These are phyloP conservation scores for Capsella rubella DNA, from an alignment of 441 rosid species.

Conservation along the genomic window DNA sequence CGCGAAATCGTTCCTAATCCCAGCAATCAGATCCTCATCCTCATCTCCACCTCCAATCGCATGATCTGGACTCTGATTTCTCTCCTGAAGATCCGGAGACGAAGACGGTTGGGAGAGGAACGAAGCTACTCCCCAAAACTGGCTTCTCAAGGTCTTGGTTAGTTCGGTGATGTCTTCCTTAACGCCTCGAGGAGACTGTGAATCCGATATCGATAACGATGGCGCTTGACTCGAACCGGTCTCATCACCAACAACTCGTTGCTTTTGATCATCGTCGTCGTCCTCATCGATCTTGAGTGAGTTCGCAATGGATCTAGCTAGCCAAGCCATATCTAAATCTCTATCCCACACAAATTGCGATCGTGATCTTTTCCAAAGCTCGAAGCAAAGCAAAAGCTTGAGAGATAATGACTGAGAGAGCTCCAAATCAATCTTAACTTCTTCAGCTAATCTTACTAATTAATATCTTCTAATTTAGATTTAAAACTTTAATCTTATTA, in stretches of 20 bases:
- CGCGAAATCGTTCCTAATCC: constrained; percentile 82
- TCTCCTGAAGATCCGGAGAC: constrained; percentile 40
- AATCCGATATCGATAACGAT: constrained; percentile 40
- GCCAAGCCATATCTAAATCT: constrained; percentile 75
- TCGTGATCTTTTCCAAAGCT: constrained; percentile 29
- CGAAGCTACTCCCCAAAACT: constrained; percentile 98
- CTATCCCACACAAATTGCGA: constrained; percentile 17
- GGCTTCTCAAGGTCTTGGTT: constrained; percentile 76
- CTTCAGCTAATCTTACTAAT: neutral
- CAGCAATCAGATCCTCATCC: constrained; percentile 57
- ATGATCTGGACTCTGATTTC: constrained; percentile 22
- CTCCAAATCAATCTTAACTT: constrained; percentile 13
- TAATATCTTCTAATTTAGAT: neutral
- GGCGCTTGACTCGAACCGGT: neutral
- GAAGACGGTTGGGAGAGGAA: constrained; percentile 80
- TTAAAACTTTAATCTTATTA: neutral
- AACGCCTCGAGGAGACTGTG: constrained; percentile 76
- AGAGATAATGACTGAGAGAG: neutral
- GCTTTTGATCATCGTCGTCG: constrained; percentile 43
- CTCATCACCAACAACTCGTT: too few relatives aligned
- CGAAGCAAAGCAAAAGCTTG: constrained; percentile 14
- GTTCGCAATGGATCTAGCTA: constrained; percentile 87
- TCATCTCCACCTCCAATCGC: constrained; percentile 43
- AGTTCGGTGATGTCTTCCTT: constrained; percentile 87
- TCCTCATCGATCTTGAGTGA: constrained; percentile 86